Evolutionary conservation across 106 monocot species (phyloP).

Genomic region (Platanthera guangdongensis): DNA sequence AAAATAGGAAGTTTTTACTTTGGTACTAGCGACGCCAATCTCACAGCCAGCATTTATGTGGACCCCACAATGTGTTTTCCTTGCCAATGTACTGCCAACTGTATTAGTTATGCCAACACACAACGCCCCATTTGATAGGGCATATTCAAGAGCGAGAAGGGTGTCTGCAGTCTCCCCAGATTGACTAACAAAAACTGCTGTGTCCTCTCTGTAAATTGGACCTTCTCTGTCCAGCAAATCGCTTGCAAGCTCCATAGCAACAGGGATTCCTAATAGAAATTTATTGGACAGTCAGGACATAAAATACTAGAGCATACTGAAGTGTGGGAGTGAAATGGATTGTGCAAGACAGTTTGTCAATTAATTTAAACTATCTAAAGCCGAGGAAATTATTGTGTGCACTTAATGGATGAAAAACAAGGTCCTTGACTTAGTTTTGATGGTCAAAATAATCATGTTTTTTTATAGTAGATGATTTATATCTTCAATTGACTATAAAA

Average conservation of each 20-base stretch:
- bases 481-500: too few relatives aligned
- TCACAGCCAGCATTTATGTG: conserved; percentile 99
- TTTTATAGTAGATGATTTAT: too few relatives aligned
- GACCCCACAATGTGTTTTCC: conserved; percentile 94
- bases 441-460: too few relatives aligned
- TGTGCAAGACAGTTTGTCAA: too few relatives aligned
- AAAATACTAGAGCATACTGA: background rate
- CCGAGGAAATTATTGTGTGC: background rate
- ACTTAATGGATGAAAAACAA: background rate
- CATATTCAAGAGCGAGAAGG: conserved; percentile 87
- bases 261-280: conserved; percentile 61
- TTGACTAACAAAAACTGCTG: conserved; percentile 92
- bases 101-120: conserved; percentile 99
- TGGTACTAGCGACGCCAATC: conserved; percentile 96
- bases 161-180: conserved; percentile 99
- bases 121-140: conserved; percentile 72
- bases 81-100: conserved; percentile 86
- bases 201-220: conserved; percentile 88
- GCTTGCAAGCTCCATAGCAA: conserved; percentile 88
- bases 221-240: conserved; percentile 86
- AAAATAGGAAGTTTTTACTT: conserved; percentile 31
- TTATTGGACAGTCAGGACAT: conserved; percentile 1
- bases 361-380: background rate
- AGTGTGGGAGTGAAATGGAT: too few relatives aligned
- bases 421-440: too few relatives aligned